A percentile compares a stretch with the other conserved stretches of the same genome.
phyloP scores from a whole-genome alignment of 225 moss, liverwort and hornwort genomes.

The Anthoceros angustus region DNA sequence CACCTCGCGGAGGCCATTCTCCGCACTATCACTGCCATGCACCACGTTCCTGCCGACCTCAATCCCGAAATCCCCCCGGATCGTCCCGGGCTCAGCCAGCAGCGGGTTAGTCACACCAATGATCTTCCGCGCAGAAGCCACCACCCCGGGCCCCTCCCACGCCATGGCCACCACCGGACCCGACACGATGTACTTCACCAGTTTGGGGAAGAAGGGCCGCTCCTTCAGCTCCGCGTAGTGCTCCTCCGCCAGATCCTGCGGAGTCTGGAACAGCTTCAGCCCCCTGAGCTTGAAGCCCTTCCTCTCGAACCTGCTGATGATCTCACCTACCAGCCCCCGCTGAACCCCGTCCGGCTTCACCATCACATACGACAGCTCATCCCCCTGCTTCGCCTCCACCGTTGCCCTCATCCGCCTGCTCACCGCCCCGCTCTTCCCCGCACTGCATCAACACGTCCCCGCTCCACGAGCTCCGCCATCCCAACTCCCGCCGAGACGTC shows the following conservation, averaged over 20 bases:
- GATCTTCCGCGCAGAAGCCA: slow-evolving; percentile 82
- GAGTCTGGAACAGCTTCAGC: slow-evolving; percentile 67
- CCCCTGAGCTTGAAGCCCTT: slow-evolving; percentile 82
- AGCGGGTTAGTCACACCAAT: slow-evolving; percentile 92
- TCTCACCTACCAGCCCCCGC: slow-evolving; percentile 81
- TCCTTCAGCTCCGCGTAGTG: slow-evolving; percentile 81
- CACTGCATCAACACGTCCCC: neutral
- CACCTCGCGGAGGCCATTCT: slow-evolving; percentile 68
- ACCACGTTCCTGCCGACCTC: slow-evolving; percentile 74
- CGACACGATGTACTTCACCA: slow-evolving; percentile 72
- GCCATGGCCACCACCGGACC: slow-evolving; percentile 96
- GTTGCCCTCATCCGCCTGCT: neutral
- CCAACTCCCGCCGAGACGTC: no score
- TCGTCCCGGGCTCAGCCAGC: slow-evolving; percentile 83
- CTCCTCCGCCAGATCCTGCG: slow-evolving; percentile 64
- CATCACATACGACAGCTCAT: slow-evolving; percentile 70
- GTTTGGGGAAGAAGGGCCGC: slow-evolving; percentile 54
- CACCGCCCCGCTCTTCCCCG: neutral
- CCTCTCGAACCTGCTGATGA: slow-evolving; percentile 69
- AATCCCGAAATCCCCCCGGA: slow-evolving; percentile 75
- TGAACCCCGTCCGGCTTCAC: slow-evolving; percentile 92
- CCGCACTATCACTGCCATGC: slow-evolving; percentile 87
- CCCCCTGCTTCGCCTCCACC: neutral
- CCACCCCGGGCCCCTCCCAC: slow-evolving; percentile 92
- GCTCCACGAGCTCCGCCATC: no score